phyloP scores from a whole-genome alignment of 2,329 filamentous ascomycete species.

The Monilinia fructicola region DNA sequence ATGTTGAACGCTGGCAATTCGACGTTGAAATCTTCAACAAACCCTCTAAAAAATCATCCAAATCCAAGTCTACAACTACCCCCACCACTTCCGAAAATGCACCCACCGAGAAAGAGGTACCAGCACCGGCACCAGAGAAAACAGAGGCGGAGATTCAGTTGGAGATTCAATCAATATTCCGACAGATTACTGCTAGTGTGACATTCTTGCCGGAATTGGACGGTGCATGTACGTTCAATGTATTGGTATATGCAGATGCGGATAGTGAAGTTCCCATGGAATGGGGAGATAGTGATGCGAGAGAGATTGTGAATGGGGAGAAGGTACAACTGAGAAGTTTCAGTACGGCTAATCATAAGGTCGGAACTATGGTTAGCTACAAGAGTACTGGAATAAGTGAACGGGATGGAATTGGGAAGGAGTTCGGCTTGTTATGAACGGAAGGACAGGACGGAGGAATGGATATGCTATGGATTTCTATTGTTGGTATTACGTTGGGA shows the following conservation, averaged over 20 bases:
- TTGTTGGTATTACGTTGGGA: constrained; percentile 4
- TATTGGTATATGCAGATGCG: constrained; percentile 94
- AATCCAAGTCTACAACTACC: constrained; percentile 32
- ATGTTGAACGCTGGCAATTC: constrained; percentile 97
- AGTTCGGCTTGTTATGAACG: constrained; percentile 1
- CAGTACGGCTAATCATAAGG: constrained; percentile 89
- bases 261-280: constrained; percentile 96
- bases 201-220: constrained; percentile 93
- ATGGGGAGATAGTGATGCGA: constrained; percentile 97
- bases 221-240: constrained; percentile 97
- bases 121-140: constrained; percentile 60
- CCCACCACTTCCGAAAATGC: constrained; percentile 64
- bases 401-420: not conserved
- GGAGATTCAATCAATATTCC: constrained; percentile 95
- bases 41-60: constrained; percentile 46
- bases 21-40: constrained; percentile 61
- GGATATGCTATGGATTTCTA: not conserved
- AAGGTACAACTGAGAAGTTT: constrained; percentile 94
- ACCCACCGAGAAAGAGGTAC: constrained; percentile 43
- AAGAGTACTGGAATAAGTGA: constrained; percentile 51
- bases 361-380: constrained; percentile 96
- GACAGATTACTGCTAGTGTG: constrained; percentile 95
- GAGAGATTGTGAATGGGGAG: constrained; percentile 90
- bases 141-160: constrained; percentile 91
- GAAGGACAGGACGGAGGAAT: not conserved